phyloP scores from a whole-genome alignment of 257 asterid species.

The Mentha longifolia region DNA sequence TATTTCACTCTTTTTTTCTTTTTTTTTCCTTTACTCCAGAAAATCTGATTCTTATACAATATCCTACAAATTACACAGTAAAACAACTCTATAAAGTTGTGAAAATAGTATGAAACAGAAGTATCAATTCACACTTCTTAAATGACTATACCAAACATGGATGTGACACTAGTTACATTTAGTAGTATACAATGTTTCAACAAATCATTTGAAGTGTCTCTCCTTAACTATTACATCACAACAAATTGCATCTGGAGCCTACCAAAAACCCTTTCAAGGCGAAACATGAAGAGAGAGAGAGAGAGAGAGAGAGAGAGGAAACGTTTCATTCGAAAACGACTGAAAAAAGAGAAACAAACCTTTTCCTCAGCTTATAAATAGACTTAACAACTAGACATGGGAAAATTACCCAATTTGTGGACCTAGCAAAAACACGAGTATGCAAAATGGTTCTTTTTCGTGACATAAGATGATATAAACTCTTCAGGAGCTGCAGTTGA shows the following conservation, averaged over 20 bases:
- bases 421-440: constrained; percentile 79
- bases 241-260: constrained; percentile 38
- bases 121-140: constrained; percentile 15
- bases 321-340: constrained; percentile 29
- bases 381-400: constrained; percentile 17
- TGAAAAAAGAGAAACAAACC: constrained; percentile 31
- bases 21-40: background rate
- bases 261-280: constrained; percentile 38
- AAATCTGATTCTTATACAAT: background rate
- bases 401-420: constrained; percentile 19
- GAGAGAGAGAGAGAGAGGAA: constrained; percentile 29
- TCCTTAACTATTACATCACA: constrained; percentile 32
- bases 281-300: constrained; percentile 1
- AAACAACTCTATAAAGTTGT: background rate
- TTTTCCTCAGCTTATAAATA: constrained; percentile 32
- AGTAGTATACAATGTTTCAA: constrained; percentile 32
- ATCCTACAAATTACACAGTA: background rate
- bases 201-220: constrained; percentile 36
- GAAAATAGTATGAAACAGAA: background rate
- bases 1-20: background rate
- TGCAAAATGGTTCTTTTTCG: constrained; percentile 79
- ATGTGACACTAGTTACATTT: constrained; percentile 35
- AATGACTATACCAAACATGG: constrained; percentile 29
- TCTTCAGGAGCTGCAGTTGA: constrained; percentile 67
- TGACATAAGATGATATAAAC: constrained; percentile 66